Evolutionary conservation across 2,329 filamentous ascomycete species (phyloP), one percentile per base, ranked within the genome.

Genomic region (Exophiala alcalophila): DNA sequence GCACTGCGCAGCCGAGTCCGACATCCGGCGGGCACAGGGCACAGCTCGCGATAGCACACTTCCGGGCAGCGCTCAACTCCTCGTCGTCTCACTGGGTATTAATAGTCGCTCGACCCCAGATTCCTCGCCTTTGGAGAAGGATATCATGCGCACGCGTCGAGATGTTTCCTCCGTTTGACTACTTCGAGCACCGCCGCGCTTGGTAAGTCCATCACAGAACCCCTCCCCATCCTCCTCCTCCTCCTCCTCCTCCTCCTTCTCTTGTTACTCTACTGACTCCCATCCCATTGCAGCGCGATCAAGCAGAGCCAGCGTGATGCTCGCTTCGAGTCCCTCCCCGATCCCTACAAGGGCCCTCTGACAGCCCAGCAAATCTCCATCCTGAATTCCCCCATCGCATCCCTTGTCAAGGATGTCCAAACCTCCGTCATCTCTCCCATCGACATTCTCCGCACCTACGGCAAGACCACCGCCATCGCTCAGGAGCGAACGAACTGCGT

Each of bases 401-500:
- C 84, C 44, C 78, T 95, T 3, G 89, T 95, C 4, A 67, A 81
- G 49, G 78, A 84, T 67, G 84, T 95, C 3, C 86, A 91, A 21
- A 75, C 78, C n/a, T 76, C 81, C 30, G 66, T 72, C 39, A 70
- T 80, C 34, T 73, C 76, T 9, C 82, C 90, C 0, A 62, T 83
- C 16, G 81, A 88, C 49, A 77, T 96, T 32, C 78, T 96, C n/a
- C 80, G 74, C 47, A 81, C 88, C 8, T 97, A 96, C 62, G 85
- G 85, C 58, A 95, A 94, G 65, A 82, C 91, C 14, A 85, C 90
- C 0, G 62, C 94, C 38, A 83, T 81, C 59, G 90, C 88, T 1
- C 91, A 96, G 24, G 76, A 83, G 50, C 84, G 84, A 66, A 95
- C 89, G 2, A 96, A 96, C 63, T 94, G 87, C 59, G 67, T 94